phyloP scores from a whole-genome alignment of 2,329 filamentous ascomycete genomes.

The Endoconidiophora laricicola region DNA sequence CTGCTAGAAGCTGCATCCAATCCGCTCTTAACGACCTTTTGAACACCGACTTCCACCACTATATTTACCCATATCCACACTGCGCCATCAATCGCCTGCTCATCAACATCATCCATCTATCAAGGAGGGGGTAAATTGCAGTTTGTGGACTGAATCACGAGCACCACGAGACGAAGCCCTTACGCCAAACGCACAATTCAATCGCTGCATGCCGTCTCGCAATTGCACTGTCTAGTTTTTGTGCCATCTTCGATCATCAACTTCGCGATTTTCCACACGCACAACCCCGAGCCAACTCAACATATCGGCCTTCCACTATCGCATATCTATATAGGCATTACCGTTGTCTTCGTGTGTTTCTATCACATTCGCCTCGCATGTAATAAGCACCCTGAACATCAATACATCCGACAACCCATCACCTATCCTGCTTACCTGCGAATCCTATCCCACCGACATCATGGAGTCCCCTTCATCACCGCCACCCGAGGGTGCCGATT shows the following conservation, averaged over 20 bases:
- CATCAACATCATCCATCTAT: too few species aligned
- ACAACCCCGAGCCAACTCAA: not conserved
- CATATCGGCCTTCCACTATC: not conserved
- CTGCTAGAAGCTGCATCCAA: not conserved
- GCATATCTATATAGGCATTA: not conserved
- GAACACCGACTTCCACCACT: not conserved
- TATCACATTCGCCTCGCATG: not conserved
- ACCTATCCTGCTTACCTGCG: not conserved
- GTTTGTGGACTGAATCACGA: too few species aligned
- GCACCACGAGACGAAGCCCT: too few species aligned
- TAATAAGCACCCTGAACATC: not conserved
- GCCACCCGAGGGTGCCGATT: slow-evolving; percentile 48
- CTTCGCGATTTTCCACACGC: not conserved
- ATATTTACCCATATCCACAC: not conserved
- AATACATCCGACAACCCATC: not conserved
- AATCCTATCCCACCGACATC: slow-evolving; percentile 23
- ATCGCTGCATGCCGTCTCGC: not conserved
- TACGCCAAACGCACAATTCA: not conserved
- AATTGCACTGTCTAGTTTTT: too few species aligned
- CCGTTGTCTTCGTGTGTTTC: not conserved
- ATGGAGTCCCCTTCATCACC: slow-evolving; percentile 47
- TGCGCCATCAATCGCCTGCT: too few species aligned
- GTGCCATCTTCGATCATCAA: too few species aligned
- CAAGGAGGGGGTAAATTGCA: too few species aligned
- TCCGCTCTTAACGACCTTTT: not conserved